Evolutionary conservation across 164 flowering plant species (phyloP).

Genomic region (grape (Vitis vinifera)): DNA sequence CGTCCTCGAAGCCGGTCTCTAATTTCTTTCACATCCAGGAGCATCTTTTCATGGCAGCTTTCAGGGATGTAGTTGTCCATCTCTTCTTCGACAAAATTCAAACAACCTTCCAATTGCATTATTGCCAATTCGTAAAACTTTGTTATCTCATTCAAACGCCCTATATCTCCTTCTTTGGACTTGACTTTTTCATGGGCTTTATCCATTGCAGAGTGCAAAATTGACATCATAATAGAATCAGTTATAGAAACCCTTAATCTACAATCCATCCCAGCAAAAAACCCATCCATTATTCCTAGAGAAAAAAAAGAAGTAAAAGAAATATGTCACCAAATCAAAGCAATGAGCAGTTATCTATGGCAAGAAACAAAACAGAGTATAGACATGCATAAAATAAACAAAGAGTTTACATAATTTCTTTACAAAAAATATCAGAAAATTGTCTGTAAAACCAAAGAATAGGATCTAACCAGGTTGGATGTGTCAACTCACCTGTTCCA

Average conservation of each 20-base stretch:
- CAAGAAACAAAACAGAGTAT: no score
- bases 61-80: slow-evolving; percentile 38
- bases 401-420: no score
- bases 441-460: not conserved
- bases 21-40: slow-evolving; percentile 50
- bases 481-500: slow-evolving; percentile 1
- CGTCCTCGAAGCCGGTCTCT: slow-evolving; percentile 62
- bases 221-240: slow-evolving; percentile 75
- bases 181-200: slow-evolving; percentile 63
- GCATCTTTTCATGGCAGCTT: slow-evolving; percentile 39
- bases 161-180: slow-evolving; percentile 53
- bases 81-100: slow-evolving; percentile 60
- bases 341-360: no score
- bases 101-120: slow-evolving; percentile 75
- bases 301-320: not conserved
- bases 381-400: no score
- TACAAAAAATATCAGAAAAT: not conserved
- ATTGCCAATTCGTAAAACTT: slow-evolving; percentile 76
- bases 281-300: slow-evolving; percentile 44
- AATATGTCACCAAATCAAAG: no score
- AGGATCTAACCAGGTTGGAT: not conserved
- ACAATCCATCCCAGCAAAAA: slow-evolving; percentile 39
- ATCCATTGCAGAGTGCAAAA: slow-evolving; percentile 74
- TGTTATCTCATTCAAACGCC: slow-evolving; percentile 62
- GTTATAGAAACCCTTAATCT: slow-evolving; percentile 46